Evolutionary conservation across 2,329 filamentous ascomycete genomes (phyloP).

Genomic region (Trichoderma semiorbis): DNA sequence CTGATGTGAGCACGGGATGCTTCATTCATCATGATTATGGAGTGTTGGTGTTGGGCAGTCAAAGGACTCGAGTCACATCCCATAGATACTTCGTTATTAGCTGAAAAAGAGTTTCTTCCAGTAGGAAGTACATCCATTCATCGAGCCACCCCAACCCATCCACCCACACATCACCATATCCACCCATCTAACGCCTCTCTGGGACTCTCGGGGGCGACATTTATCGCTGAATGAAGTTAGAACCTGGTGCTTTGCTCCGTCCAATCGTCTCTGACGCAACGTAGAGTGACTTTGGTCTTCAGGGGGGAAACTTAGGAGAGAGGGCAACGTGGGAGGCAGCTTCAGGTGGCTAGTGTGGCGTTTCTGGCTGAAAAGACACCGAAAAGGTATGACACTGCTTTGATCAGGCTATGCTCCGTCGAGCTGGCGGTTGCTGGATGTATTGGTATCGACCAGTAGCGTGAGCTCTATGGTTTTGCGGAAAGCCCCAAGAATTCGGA

Average conservation of each 20-base stretch:
- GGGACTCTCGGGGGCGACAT: not conserved
- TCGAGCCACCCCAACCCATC: not conserved
- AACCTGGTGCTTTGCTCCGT: not conserved
- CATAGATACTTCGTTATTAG: not conserved
- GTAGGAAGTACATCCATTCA: not conserved
- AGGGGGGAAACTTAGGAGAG: not conserved
- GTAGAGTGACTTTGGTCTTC: not conserved
- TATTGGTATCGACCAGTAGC: not conserved
- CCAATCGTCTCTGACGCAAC: not conserved
- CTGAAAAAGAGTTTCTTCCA: slow-evolving; percentile 9
- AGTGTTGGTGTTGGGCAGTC: not conserved
- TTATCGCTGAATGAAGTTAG: not conserved
- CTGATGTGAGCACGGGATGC: slow-evolving; percentile 10
- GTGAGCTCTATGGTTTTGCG: not conserved
- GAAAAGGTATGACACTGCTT: not conserved
- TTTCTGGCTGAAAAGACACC: not conserved
- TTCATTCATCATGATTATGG: not conserved
- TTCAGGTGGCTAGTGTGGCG: not conserved
- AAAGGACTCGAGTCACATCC: not conserved
- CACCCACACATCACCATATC: not conserved
- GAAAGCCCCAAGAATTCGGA: not conserved
- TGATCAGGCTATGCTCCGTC: not conserved
- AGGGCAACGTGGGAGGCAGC: not conserved
- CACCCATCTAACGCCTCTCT: not conserved
- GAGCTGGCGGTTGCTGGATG: not conserved